These are phyloP conservation scores for Clavariopsis aquatica DNA, from an alignment of 495 filamentous ascomycete species.

Conservation along the genomic window DNA sequence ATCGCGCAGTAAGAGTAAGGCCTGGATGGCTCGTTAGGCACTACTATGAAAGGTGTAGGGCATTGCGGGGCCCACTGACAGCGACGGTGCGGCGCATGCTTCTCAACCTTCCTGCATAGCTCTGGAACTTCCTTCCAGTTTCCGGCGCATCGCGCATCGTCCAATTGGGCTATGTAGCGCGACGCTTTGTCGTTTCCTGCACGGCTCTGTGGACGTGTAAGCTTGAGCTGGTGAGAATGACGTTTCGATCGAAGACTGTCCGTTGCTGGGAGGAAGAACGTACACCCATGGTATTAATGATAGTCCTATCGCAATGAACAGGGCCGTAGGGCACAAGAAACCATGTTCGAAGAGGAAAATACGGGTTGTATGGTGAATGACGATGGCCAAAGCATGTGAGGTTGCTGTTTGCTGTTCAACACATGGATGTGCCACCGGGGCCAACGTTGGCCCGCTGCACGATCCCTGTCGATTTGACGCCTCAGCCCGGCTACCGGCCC, in stretches of 20 bases:
- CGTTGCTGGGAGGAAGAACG: constrained; percentile 4
- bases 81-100: constrained; percentile 82
- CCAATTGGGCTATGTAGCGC: constrained; percentile 76
- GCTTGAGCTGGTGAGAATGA: constrained; percentile 22
- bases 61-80: constrained; percentile 58
- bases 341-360: constrained; percentile 26
- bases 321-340: constrained; percentile 2
- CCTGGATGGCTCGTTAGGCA: constrained; percentile 51
- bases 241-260: constrained; percentile 22
- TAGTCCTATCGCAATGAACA: constrained; percentile 28
- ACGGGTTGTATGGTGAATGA: neutral
- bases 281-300: constrained; percentile 34
- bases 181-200: constrained; percentile 65
- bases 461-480: constrained; percentile 15
- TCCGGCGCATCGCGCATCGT: constrained; percentile 82
- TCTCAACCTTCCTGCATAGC: constrained; percentile 83
- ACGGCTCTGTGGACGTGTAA: constrained; percentile 20
- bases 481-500: neutral
- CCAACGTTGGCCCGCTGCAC: constrained; percentile 3
- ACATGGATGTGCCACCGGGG: neutral
- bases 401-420: neutral
- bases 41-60: constrained; percentile 1
- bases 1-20: constrained; percentile 71
- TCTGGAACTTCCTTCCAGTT: constrained; percentile 90
- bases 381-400: constrained; percentile 4